Evolutionary conservation across 805 yeast species (phyloP).

Genomic region (Metahyphopichia silvanorum): DNA sequence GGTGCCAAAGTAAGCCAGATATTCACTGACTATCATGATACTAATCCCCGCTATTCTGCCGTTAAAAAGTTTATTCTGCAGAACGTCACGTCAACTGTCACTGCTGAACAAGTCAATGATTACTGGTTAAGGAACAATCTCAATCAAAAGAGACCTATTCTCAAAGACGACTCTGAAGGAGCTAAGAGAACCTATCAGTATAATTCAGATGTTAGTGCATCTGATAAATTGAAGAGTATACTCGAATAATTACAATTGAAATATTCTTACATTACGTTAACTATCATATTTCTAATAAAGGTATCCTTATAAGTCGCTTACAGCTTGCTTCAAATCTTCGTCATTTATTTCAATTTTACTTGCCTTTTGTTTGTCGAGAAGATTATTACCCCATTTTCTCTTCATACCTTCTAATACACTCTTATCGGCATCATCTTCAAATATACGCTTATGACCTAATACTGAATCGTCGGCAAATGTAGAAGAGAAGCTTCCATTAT

Average conservation of each 20-base stretch:
- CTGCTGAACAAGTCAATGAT: constrained; percentile 6
- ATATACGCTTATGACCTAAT: constrained; percentile 13
- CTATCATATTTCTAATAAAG: no score
- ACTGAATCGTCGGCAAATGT: constrained; percentile 34
- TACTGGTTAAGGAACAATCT: constrained; percentile 12
- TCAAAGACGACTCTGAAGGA: no score
- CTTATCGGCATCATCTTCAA: constrained; percentile 17
- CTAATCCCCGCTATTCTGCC: no score
- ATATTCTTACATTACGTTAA: no score
- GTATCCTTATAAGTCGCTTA: constrained; percentile 9
- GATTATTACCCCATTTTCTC: constrained; percentile 7
- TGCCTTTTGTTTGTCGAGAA: constrained; percentile 14
- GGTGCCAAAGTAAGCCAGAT: no score
- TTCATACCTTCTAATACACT: constrained; percentile 16
- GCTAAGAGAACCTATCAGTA: no score
- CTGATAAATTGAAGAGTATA: no score
- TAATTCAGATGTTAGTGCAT: no score
- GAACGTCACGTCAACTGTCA: no score
- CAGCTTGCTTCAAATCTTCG: constrained; percentile 32
- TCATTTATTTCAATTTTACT: constrained; percentile 34
- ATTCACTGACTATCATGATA: no score
- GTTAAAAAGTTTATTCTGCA: no score
- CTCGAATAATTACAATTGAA: no score
- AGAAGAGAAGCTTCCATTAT: constrained; percentile 33
- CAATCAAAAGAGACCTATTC: constrained; percentile 3